Percentiles rank a stretch among this genome's conserved stretches.
Conservation (phyloP, 2,329 filamentous ascomycete genomes). For the Trichoderma breve region DNA sequence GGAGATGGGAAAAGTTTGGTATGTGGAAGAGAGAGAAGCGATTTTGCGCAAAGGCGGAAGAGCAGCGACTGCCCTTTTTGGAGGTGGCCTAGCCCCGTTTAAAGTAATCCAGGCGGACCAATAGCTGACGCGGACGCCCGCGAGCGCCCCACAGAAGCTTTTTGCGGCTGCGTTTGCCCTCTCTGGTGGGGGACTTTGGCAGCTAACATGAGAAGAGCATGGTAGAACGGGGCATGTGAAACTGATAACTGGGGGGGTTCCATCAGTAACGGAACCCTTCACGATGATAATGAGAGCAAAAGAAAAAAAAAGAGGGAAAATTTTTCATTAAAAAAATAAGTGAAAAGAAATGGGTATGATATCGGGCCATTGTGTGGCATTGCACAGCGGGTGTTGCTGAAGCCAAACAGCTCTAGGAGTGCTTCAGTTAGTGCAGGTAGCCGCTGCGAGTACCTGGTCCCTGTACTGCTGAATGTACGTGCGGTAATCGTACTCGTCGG, state of each 20-base stretch:
- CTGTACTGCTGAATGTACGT: neutral
- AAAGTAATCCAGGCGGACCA: slow-evolving; percentile 1
- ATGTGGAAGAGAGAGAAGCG: slow-evolving; percentile 15
- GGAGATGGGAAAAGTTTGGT: slow-evolving; percentile 9
- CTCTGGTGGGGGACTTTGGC: neutral
- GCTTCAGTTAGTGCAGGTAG: neutral
- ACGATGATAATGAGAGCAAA: neutral
- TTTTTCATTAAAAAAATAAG: neutral
- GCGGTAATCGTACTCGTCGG: neutral
- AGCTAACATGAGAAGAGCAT: neutral
- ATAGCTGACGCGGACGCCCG: neutral
- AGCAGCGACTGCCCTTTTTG: slow-evolving; percentile 18
- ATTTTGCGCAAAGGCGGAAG: slow-evolving; percentile 13
- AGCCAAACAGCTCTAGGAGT: neutral
- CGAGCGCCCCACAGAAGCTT: slow-evolving; percentile 10
- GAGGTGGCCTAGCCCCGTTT: slow-evolving; percentile 8
- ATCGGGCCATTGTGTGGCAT: neutral
- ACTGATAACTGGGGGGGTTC: neutral
- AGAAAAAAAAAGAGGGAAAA: neutral
- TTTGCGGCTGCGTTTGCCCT: slow-evolving; percentile 16
- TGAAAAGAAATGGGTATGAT: neutral
- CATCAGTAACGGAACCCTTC: neutral
- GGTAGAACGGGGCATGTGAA: neutral
- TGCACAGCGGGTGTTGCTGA: neutral
- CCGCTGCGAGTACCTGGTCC: neutral